These are phyloP conservation scores for Avena insularis DNA, from an alignment of 176 grass and related monocot species.

Conservation along the genomic window DNA sequence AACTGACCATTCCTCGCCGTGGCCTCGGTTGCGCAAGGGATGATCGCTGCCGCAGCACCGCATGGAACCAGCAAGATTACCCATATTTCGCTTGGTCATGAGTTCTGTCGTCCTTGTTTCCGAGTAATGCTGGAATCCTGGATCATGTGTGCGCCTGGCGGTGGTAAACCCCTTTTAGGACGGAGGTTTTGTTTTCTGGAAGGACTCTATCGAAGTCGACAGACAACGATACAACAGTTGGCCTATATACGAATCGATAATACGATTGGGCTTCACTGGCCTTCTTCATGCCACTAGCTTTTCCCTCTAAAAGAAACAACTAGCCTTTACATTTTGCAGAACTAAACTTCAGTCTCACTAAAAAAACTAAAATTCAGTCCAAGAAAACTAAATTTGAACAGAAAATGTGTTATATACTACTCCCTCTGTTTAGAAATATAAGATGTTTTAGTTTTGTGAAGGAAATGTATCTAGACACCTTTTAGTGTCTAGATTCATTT, in stretches of 20 bases:
- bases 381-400: no score
- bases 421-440: no score
- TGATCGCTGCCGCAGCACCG: not conserved
- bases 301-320: no score
- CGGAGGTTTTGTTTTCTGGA: not conserved
- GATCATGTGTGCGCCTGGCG: not conserved
- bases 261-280: no score
- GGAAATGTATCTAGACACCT: no score
- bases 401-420: no score
- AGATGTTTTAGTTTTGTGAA: no score
- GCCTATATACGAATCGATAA: not conserved
- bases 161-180: not conserved
- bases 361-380: no score
- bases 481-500: no score
- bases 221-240: not conserved
- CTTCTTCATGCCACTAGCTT: no score
- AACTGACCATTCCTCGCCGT: constrained; percentile 9
- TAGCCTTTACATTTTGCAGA: not conserved
- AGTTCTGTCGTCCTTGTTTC: not conserved
- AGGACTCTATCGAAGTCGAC: not conserved
- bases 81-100: not conserved
- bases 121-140: not conserved
- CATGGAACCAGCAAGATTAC: not conserved
- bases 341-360: no score
- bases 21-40: not conserved